These are phyloP conservation scores for Botrytis byssoidea DNA, from an alignment of 2,329 filamentous ascomycete species.

Conservation along the genomic window DNA sequence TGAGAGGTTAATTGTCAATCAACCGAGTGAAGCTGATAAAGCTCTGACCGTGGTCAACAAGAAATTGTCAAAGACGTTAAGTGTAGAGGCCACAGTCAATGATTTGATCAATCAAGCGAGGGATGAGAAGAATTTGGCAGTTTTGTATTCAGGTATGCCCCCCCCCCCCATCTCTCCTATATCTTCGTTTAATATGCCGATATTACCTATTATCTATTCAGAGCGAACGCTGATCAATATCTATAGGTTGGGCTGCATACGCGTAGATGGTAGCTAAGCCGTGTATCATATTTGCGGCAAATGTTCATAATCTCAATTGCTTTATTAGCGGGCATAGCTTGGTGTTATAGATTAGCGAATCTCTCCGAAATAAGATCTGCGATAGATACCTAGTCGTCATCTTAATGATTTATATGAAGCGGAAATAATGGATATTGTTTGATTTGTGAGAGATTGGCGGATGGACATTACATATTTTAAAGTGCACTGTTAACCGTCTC, in stretches of 20 bases:
- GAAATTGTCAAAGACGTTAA: constrained; percentile 91
- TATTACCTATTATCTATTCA: not conserved
- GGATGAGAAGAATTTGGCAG: constrained; percentile 87
- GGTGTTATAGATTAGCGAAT: not conserved
- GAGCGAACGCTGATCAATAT: constrained; percentile 19
- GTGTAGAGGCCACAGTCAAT: constrained; percentile 92
- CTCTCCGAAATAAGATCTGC: not conserved
- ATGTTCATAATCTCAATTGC: not conserved
- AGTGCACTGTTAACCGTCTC: not conserved
- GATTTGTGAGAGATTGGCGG: not conserved
- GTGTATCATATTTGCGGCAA: not conserved
- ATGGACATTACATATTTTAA: not conserved
- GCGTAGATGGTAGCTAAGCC: constrained; percentile 34
- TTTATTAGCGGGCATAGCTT: not conserved
- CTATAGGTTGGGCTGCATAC: constrained; percentile 52
- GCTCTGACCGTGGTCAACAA: constrained; percentile 92
- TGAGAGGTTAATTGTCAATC: constrained; percentile 47
- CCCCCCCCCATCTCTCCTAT: not conserved
- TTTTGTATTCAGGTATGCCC: constrained; percentile 67
- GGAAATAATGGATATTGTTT: not conserved
- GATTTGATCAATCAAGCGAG: constrained; percentile 95
- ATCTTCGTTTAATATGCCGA: not conserved
- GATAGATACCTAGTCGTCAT: not conserved
- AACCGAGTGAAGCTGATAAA: constrained; percentile 80
- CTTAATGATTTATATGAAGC: not conserved